Conservation (phyloP, 805 yeast genomes). For the Wickerhamiella occidentalis region DNA sequence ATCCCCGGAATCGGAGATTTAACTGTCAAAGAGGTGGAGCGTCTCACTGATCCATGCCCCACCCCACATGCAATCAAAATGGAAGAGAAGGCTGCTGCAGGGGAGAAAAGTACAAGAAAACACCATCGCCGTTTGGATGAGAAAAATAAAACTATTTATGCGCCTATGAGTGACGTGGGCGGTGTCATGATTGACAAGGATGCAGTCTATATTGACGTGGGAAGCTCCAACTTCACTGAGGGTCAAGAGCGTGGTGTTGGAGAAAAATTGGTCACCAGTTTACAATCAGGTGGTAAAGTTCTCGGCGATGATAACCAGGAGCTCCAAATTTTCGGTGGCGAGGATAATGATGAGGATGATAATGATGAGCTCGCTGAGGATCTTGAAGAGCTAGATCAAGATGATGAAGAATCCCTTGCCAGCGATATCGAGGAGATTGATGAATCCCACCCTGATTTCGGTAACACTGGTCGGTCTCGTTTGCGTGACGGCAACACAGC, state of each 20-base stretch:
- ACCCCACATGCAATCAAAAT: conserved; percentile 86
- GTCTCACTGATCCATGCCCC: conserved; percentile 97
- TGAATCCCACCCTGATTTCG: conserved; percentile 18
- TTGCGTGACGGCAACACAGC: conserved; percentile 46
- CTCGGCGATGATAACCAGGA: conserved; percentile 58
- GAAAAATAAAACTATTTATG: conserved; percentile 85
- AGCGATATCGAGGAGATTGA: conserved; percentile 27
- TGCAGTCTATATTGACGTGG: conserved; percentile 88
- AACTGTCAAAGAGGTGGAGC: conserved; percentile 62
- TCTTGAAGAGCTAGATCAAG: conserved; percentile 27
- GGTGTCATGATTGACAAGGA: conserved; percentile 95
- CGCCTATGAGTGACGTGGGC: conserved; percentile 99
- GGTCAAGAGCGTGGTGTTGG: conserved; percentile 72
- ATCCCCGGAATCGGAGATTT: conserved; percentile 94
- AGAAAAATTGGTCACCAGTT: conserved; percentile 67
- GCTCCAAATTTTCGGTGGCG: conserved; percentile 56
- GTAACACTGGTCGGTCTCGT: conserved; percentile 48
- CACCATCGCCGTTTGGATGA: conserved; percentile 89
- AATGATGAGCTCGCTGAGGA: conserved; percentile 25
- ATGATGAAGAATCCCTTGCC: conserved; percentile 18
- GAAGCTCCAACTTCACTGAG: conserved; percentile 41
- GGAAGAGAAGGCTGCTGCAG: conserved; percentile 40
- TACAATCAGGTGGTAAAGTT: conserved; percentile 58
- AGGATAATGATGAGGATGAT: conserved; percentile 38
- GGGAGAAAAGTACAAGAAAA: conserved; percentile 35